Evolutionary conservation across 2,329 filamentous ascomycete species (phyloP).

Genomic region (Fusarium xyrophilum): DNA sequence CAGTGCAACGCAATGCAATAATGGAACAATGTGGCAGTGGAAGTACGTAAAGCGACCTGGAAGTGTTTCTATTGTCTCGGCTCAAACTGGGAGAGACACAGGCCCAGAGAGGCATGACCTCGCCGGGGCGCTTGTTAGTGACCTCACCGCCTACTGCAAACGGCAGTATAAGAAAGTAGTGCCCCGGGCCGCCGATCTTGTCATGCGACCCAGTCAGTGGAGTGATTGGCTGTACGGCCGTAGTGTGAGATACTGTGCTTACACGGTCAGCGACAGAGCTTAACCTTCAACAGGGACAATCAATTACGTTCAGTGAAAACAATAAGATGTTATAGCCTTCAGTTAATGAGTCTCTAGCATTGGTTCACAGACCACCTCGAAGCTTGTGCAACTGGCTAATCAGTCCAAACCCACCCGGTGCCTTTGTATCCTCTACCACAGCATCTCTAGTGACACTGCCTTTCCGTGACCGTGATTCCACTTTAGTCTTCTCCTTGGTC

Average conservation of each 20-base stretch:
- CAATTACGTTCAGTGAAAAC: neutral
- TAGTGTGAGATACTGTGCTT: constrained; percentile 8
- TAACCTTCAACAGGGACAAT: neutral
- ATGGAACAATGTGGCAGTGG: neutral
- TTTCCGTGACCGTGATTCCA: constrained; percentile 48
- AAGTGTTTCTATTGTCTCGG: constrained; percentile 26
- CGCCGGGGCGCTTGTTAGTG: constrained; percentile 18
- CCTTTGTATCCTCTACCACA: constrained; percentile 51
- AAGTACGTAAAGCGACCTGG: neutral
- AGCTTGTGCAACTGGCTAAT: constrained; percentile 70
- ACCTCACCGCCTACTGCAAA: constrained; percentile 38
- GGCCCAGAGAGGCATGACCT: constrained; percentile 34
- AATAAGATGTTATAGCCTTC: neutral
- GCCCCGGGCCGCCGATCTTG: constrained; percentile 13
- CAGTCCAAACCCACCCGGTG: constrained; percentile 62
- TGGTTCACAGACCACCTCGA: constrained; percentile 56
- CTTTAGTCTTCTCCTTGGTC: constrained; percentile 47
- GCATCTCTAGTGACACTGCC: constrained; percentile 44
- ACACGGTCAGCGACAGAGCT: neutral
- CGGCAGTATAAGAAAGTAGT: constrained; percentile 26
- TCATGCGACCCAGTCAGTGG: constrained; percentile 1
- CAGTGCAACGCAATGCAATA: neutral
- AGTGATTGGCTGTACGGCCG: constrained; percentile 18
- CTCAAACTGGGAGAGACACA: constrained; percentile 17
- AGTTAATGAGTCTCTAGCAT: neutral